A percentile compares a stretch with the other conserved stretches of the same genome.
phyloP scores from a whole-genome alignment of 305 asterid species.

The Rubia tinctorum region DNA sequence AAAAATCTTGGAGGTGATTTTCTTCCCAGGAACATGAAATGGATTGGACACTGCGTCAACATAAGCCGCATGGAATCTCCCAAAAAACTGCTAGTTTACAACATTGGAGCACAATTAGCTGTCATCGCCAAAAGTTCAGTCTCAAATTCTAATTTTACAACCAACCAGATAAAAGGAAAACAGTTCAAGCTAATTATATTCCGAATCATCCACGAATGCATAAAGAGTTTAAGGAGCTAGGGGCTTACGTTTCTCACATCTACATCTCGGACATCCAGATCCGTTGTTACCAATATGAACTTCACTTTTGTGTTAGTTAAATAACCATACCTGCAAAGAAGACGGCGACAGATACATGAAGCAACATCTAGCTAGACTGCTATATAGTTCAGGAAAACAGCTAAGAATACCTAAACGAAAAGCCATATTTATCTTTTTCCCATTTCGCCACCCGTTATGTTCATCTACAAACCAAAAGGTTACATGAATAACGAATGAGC shows the following conservation, averaged over 20 bases:
- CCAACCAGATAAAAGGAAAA: neutral
- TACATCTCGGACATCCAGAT: constrained; percentile 90
- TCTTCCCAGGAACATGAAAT: constrained; percentile 94
- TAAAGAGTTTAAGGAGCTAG: constrained; percentile 3
- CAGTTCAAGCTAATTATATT: neutral
- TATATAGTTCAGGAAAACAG: neutral
- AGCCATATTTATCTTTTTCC: neutral
- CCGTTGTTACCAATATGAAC: constrained; percentile 88
- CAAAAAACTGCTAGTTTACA: constrained; percentile 58
- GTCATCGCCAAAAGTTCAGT: neutral
- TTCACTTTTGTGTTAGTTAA: constrained; percentile 97
- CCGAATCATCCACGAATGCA: neutral
- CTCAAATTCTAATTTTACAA: neutral
- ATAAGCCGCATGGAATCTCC: constrained; percentile 89
- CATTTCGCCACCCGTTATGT: neutral
- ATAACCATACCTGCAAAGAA: constrained; percentile 76
- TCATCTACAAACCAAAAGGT: neutral
- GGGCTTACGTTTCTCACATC: constrained; percentile 88
- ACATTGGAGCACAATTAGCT: constrained; percentile 18
- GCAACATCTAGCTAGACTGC: neutral
- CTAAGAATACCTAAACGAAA: neutral
- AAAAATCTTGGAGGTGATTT: constrained; percentile 71
- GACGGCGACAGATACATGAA: constrained; percentile 16
- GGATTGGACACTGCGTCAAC: constrained; percentile 97
- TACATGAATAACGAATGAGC: constrained; percentile 20